These are phyloP conservation scores for Mycena indigotica DNA, from an alignment of 768 basidiomycete species.

Conservation along the genomic window DNA sequence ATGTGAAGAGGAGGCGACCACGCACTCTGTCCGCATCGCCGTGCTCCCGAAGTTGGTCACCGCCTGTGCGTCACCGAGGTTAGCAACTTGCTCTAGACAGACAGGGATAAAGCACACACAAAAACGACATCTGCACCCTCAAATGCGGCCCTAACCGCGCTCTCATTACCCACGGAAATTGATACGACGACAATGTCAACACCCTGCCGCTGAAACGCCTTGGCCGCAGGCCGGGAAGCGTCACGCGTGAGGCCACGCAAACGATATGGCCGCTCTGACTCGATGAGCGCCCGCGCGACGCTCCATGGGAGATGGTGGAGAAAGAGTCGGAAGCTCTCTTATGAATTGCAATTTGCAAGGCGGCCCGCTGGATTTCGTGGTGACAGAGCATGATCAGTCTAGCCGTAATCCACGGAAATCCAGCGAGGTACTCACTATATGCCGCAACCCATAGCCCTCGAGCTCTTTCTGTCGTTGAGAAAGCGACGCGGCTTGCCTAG, in stretches of 20 bases:
- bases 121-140: neutral
- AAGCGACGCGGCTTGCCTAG: too few relatives aligned
- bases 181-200: slow-evolving; percentile 2
- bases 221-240: neutral
- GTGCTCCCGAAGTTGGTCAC: slow-evolving; percentile 1
- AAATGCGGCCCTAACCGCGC: neutral
- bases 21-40: slow-evolving; percentile 2
- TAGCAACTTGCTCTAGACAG: neutral
- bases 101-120: neutral
- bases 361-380: too few relatives aligned
- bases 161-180: neutral
- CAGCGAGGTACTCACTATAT: too few relatives aligned
- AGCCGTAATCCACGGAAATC: too few relatives aligned
- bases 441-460: too few relatives aligned
- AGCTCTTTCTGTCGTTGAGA: too few relatives aligned
- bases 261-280: slow-evolving; percentile 3
- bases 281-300: slow-evolving; percentile 5
- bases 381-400: too few relatives aligned
- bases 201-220: neutral
- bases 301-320: too few relatives aligned
- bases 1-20: slow-evolving; percentile 7
- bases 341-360: too few relatives aligned
- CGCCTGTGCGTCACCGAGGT: neutral
- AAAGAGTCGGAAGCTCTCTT: too few relatives aligned
- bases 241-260: slow-evolving; percentile 4